phyloP scores from a whole-genome alignment of 371 early-diverging fungal species.

The Actinomortierella ambigua region DNA sequence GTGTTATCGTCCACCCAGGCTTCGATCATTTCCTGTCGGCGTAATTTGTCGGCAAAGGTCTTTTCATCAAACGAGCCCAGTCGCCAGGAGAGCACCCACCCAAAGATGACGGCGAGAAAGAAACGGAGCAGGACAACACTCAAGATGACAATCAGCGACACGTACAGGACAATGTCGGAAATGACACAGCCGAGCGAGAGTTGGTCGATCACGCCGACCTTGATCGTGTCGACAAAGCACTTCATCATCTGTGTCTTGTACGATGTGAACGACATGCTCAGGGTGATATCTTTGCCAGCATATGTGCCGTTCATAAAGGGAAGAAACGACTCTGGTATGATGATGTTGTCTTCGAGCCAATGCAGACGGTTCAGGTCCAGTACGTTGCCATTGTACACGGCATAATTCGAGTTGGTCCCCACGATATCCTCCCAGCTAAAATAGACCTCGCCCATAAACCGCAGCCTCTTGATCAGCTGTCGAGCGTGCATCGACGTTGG shows the following conservation, averaged over 20 bases:
- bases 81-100: constrained; percentile 78
- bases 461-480: constrained; percentile 39
- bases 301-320: constrained; percentile 36
- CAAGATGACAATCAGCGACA: constrained; percentile 78
- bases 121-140: constrained; percentile 83
- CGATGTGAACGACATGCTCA: constrained; percentile 39
- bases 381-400: constrained; percentile 82
- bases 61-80: constrained; percentile 76
- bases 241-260: constrained; percentile 53
- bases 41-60: constrained; percentile 52
- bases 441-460: constrained; percentile 62
- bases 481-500: constrained; percentile 48
- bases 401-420: constrained; percentile 51
- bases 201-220: constrained; percentile 79
- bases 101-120: constrained; percentile 81
- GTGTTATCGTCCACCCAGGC: constrained; percentile 47
- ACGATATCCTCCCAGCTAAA: constrained; percentile 76
- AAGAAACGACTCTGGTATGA: constrained; percentile 18
- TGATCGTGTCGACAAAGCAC: constrained; percentile 72
- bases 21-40: constrained; percentile 40
- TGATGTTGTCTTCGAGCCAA: constrained; percentile 52
- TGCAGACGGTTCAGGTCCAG: constrained; percentile 57
- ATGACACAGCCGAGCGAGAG: constrained; percentile 80
- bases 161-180: constrained; percentile 76
- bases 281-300: constrained; percentile 34